phyloP scores from a whole-genome alignment of 163 green algal genomes.

The Chlorella variabilis region DNA sequence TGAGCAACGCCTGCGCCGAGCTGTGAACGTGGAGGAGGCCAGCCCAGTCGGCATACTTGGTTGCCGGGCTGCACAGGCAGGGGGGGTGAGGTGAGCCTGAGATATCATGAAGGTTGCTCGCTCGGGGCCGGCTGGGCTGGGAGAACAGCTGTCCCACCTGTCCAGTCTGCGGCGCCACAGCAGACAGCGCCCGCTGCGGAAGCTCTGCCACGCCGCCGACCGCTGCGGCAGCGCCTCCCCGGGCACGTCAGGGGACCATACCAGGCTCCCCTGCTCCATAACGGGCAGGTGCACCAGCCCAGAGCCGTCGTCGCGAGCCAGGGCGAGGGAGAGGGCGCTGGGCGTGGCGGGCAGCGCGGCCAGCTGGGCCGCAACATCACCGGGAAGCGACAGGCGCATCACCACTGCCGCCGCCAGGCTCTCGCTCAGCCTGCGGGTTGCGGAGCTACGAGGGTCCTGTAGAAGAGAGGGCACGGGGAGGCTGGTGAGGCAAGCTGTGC shows the following conservation, averaged over 20 bases:
- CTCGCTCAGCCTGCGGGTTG: background rate
- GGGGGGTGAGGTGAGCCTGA: background rate
- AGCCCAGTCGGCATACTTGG: constrained; percentile 4
- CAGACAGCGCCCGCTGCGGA: background rate
- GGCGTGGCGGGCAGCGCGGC: background rate
- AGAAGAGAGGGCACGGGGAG: no score
- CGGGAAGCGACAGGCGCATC: background rate
- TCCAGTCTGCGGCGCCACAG: background rate
- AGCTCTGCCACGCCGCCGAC: background rate
- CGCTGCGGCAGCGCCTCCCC: background rate
- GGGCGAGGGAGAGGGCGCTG: background rate
- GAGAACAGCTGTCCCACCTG: no score
- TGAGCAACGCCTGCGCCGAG: background rate
- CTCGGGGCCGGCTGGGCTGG: background rate
- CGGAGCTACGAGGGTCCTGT: background rate
- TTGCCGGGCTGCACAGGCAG: background rate
- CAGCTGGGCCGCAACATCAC: background rate
- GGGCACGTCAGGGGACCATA: no score
- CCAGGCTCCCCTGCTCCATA: background rate
- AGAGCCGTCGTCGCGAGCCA: background rate
- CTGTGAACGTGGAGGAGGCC: background rate
- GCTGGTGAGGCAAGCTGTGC: background rate
- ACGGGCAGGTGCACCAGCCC: background rate
- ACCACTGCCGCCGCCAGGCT: constrained; percentile 26
- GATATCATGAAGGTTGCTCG: background rate